Conservation (phyloP, 306 rosid species). For the Cicer bijugum region DNA sequence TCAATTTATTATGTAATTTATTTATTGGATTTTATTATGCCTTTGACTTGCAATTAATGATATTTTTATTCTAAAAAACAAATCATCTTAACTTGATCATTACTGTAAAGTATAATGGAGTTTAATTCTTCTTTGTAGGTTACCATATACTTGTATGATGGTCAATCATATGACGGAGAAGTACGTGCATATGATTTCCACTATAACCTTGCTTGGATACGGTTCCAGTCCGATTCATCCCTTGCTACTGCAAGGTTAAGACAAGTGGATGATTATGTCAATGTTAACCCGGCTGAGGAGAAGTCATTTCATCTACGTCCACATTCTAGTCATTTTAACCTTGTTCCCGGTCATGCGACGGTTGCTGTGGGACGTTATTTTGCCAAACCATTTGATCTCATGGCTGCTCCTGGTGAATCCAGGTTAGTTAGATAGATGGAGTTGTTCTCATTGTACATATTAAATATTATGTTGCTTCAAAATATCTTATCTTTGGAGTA, state of each 20-base stretch:
- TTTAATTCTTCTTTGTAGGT: neutral
- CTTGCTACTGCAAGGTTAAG: neutral
- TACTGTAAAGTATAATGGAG: neutral
- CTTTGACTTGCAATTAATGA: neutral
- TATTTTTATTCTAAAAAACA: neutral
- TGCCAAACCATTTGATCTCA: slow-evolving; percentile 19
- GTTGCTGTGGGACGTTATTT: slow-evolving; percentile 7
- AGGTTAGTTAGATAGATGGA: neutral
- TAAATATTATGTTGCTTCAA: neutral
- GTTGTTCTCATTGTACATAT: neutral
- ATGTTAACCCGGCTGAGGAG: neutral
- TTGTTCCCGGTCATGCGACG: slow-evolving; percentile 16
- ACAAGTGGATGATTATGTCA: neutral
- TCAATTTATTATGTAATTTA: neutral
- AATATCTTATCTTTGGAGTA: neutral
- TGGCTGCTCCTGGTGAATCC: slow-evolving; percentile 16
- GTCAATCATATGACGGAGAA: slow-evolving; percentile 1
- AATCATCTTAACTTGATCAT: neutral
- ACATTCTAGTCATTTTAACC: slow-evolving; percentile 6
- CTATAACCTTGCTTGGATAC: neutral
- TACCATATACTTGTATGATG: neutral
- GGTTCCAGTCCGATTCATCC: neutral
- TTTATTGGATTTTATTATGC: neutral
- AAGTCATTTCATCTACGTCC: neutral
- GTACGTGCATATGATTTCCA: slow-evolving; percentile 4